phyloP scores from a whole-genome alignment of 805 yeast species.

The Yamadazyma laniorum region DNA sequence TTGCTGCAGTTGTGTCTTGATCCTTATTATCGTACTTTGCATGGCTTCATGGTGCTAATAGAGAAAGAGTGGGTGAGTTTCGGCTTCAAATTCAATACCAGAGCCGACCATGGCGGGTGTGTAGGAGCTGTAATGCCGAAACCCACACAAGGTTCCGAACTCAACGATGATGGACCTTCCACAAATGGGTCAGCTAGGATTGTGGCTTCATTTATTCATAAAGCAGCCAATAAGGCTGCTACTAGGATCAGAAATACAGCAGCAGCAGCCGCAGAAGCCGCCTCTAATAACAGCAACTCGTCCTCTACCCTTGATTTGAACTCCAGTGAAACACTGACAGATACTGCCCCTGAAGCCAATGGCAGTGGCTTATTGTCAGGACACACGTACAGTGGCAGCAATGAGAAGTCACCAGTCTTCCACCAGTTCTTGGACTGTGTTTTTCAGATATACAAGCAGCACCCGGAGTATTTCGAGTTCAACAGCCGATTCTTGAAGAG shows the following conservation, averaged over 20 bases:
- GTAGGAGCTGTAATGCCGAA: constrained; percentile 35
- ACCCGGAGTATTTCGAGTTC: constrained; percentile 75
- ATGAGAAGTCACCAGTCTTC: constrained; percentile 73
- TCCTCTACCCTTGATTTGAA: constrained; percentile 14
- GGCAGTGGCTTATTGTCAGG: background rate
- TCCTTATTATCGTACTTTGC: constrained; percentile 82
- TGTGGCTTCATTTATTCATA: constrained; percentile 37
- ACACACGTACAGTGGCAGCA: constrained; percentile 33
- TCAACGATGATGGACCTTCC: constrained; percentile 8
- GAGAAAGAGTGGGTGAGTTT: constrained; percentile 96
- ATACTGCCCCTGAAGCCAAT: background rate
- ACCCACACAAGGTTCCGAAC: constrained; percentile 11
- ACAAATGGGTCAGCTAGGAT: constrained; percentile 22
- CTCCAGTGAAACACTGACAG: constrained; percentile 1
- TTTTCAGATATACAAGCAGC: constrained; percentile 71
- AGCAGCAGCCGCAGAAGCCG: constrained; percentile 18
- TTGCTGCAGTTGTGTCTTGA: constrained; percentile 84
- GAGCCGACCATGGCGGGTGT: constrained; percentile 73
- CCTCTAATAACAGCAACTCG: constrained; percentile 12
- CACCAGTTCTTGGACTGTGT: constrained; percentile 92
- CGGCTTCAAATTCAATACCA: constrained; percentile 85
- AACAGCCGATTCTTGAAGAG: constrained; percentile 86
- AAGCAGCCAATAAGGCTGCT: constrained; percentile 46
- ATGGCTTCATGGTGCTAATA: constrained; percentile 80
- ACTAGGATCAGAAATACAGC: constrained; percentile 40